Conservation (phyloP, 495 filamentous ascomycete genomes). For the Penicillium paradoxum region DNA sequence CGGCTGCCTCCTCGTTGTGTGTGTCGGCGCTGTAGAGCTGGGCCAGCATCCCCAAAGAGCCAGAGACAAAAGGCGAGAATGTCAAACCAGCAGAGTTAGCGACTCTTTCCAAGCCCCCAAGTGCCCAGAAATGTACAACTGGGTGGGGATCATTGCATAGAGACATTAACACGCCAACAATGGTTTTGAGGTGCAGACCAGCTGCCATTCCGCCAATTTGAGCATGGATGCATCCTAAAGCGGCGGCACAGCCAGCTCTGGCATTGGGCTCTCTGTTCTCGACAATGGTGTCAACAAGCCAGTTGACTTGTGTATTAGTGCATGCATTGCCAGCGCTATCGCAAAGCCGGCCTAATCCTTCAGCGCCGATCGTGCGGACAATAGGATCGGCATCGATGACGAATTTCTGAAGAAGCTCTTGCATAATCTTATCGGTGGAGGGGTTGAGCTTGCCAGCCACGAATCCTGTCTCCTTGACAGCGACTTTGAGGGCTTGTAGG, state of each 20-base stretch:
- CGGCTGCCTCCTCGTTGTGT: conserved; percentile 78
- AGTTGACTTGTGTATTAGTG: conserved; percentile 83
- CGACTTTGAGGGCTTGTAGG: conserved; percentile 73
- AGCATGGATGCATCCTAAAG: conserved; percentile 87
- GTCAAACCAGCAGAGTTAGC: conserved; percentile 90
- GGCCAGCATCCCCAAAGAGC: conserved; percentile 85
- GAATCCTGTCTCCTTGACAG: conserved; percentile 70
- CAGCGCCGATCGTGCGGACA: conserved; percentile 77
- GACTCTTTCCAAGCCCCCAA: conserved; percentile 81
- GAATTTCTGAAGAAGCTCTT: conserved; percentile 74
- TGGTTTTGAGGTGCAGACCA: conserved; percentile 93
- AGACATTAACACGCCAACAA: conserved; percentile 91
- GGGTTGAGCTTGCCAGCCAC: conserved; percentile 67
- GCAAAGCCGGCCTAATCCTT: conserved; percentile 86
- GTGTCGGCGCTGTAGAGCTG: conserved; percentile 88
- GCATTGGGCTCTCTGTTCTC: conserved; percentile 88
- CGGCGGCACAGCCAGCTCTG: conserved; percentile 88
- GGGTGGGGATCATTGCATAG: conserved; percentile 95
- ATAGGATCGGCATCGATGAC: conserved; percentile 78
- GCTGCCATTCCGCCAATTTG: conserved; percentile 98
- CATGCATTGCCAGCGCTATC: conserved; percentile 82
- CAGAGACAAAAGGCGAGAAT: conserved; percentile 83
- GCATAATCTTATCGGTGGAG: conserved; percentile 80
- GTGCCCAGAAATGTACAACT: conserved; percentile 90
- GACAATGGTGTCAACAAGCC: conserved; percentile 90